Evolutionary conservation across 768 basidiomycete genomes (phyloP).

Genomic region (Boletus barrowsii): DNA sequence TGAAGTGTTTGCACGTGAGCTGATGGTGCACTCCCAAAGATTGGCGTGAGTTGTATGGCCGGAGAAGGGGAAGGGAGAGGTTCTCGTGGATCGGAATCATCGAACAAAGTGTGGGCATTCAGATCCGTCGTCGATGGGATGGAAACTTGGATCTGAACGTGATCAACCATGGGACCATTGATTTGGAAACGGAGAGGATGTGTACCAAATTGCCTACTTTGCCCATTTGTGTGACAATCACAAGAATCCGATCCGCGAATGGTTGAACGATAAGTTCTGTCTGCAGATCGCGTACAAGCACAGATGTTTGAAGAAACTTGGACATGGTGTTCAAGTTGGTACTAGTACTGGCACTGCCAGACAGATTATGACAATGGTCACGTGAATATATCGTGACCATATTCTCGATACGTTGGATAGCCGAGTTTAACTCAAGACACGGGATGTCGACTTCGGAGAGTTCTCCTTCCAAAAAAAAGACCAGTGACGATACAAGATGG

Average conservation of each 20-base stretch:
- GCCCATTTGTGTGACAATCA: constrained; percentile 87
- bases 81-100: constrained; percentile 32
- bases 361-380: not conserved
- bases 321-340: constrained; percentile 20
- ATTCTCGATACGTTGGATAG: not conserved
- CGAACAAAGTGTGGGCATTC: constrained; percentile 36
- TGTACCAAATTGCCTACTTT: constrained; percentile 86
- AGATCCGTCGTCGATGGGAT: constrained; percentile 63
- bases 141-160: constrained; percentile 70
- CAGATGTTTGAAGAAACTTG: constrained; percentile 41
- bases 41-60: constrained; percentile 69
- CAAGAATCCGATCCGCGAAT: constrained; percentile 76
- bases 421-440: not conserved
- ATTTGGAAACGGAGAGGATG: not conserved
- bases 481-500: constrained; percentile 51
- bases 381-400: not conserved
- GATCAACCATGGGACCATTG: constrained; percentile 5
- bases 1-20: constrained; percentile 69
- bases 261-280: constrained; percentile 79
- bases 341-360: not conserved
- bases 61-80: constrained; percentile 60
- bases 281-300: constrained; percentile 48
- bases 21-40: constrained; percentile 74
- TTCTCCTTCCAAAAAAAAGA: constrained; percentile 54
- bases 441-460: constrained; percentile 24